phyloP scores from a whole-genome alignment of 352 stramenopile species.

The Globisporangium alternatum region DNA sequence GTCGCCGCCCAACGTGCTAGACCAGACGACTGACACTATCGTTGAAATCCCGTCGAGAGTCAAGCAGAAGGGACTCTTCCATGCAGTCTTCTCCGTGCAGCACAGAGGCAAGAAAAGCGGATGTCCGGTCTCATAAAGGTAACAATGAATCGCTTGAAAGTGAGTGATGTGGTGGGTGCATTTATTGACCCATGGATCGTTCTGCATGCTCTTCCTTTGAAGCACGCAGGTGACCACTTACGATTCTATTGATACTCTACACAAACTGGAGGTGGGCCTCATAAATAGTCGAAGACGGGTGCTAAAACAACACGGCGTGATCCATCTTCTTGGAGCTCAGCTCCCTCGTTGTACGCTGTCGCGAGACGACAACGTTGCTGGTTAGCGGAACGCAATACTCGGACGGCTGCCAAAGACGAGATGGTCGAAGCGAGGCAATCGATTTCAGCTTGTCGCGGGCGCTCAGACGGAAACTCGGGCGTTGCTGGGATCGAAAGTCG shows the following conservation, averaged over 20 bases:
- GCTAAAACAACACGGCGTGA: not conserved
- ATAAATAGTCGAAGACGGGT: constrained; percentile 10
- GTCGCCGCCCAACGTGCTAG: not conserved
- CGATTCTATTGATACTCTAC: constrained; percentile 3
- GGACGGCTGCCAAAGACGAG: constrained; percentile 8
- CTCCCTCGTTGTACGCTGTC: not conserved
- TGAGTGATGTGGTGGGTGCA: not conserved
- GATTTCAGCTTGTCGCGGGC: constrained; percentile 25
- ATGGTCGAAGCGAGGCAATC: constrained; percentile 27
- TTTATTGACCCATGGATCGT: not conserved
- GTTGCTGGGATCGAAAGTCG: constrained; percentile 36
- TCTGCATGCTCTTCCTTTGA: constrained; percentile 14
- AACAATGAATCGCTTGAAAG: constrained; percentile 1
- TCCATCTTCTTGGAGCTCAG: not conserved
- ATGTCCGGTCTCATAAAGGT: constrained; percentile 17
- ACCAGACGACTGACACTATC: not conserved
- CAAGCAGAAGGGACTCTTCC: constrained; percentile 12
- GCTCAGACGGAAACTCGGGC: constrained; percentile 29
- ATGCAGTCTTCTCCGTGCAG: constrained; percentile 15
- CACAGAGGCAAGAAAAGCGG: constrained; percentile 14
- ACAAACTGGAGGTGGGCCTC: not conserved
- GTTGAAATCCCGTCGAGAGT: not conserved
- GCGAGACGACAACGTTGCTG: not conserved
- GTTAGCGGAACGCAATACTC: not conserved
- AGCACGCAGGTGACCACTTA: constrained; percentile 1